phyloP scores from a whole-genome alignment of 2,329 filamentous ascomycete genomes.

The Metarhizium guizhouense region DNA sequence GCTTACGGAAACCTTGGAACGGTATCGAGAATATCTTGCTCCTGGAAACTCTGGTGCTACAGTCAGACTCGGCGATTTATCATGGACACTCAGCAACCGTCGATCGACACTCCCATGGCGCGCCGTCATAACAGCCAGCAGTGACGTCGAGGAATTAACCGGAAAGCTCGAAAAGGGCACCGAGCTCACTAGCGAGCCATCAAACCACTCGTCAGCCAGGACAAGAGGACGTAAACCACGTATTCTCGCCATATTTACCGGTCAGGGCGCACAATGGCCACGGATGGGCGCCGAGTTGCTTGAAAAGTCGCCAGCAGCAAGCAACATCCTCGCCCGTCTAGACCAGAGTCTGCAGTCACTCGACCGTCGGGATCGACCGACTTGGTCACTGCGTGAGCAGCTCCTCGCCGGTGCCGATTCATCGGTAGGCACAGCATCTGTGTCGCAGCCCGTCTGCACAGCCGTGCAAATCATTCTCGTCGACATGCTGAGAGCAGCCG shows the following conservation, averaged over 20 bases:
- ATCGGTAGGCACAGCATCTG: conserved; percentile 3
- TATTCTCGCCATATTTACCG: conserved; percentile 22
- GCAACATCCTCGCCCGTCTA: neutral
- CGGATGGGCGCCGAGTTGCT: conserved; percentile 21
- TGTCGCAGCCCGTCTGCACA: conserved; percentile 24
- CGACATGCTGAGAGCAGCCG: conserved; percentile 22
- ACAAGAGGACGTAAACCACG: neutral
- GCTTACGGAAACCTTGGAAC: neutral
- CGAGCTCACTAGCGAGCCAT: neutral
- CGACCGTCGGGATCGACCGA: neutral
- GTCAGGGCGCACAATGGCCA: conserved; percentile 24
- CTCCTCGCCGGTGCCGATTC: neutral
- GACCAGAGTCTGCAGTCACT: neutral
- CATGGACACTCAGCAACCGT: neutral
- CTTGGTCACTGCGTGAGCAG: conserved; percentile 4
- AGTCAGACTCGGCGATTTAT: neutral
- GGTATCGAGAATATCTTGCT: neutral
- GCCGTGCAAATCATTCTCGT: conserved; percentile 30
- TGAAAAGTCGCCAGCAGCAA: neutral
- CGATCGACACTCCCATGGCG: neutral
- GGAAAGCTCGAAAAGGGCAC: neutral
- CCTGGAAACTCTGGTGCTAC: neutral
- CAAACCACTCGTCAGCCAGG: neutral
- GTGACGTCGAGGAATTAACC: neutral
- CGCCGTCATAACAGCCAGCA: no score